A percentile compares a stretch with the other conserved stretches of the same genome.
phyloP scores from a whole-genome alignment of 768 basidiomycete species.

The Rhodosporidiobolus sp. region DNA sequence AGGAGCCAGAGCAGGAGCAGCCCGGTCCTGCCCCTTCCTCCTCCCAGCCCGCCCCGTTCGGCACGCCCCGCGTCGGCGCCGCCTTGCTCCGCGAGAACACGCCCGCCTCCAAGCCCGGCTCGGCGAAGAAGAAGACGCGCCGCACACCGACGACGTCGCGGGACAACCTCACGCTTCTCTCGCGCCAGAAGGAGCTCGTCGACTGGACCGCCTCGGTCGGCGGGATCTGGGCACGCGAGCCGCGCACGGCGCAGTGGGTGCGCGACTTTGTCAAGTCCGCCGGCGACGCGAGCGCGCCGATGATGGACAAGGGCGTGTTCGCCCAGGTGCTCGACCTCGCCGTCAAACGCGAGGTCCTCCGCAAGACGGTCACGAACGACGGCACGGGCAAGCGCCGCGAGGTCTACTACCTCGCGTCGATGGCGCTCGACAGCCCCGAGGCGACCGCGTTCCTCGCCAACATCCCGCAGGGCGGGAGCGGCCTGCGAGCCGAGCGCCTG shows the following conservation, averaged over 20 bases:
- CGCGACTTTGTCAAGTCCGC: not conserved
- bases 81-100: not conserved
- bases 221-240: constrained; percentile 65
- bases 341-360: constrained; percentile 2
- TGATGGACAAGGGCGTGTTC: constrained; percentile 17
- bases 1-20: too few species aligned
- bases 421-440: constrained; percentile 7
- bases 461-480: too few species aligned
- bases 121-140: not conserved
- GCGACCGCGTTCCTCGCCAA: constrained; percentile 1
- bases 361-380: constrained; percentile 1
- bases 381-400: not conserved
- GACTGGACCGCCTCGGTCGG: constrained; percentile 64
- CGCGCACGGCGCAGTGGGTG: constrained; percentile 31
- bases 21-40: not conserved
- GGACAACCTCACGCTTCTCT: constrained; percentile 68
- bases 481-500: too few species aligned
- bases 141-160: constrained; percentile 4
- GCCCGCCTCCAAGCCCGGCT: not conserved
- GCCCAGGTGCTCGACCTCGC: not conserved
- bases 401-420: constrained; percentile 18
- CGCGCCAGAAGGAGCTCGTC: constrained; percentile 75
- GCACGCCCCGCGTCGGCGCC: not conserved
- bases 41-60: too few species aligned
- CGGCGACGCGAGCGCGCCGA: not conserved